Base-by-base conservation (phyloP, 2,329 filamentous ascomycete genomes). In the Calonectria fujianensis region DNA sequence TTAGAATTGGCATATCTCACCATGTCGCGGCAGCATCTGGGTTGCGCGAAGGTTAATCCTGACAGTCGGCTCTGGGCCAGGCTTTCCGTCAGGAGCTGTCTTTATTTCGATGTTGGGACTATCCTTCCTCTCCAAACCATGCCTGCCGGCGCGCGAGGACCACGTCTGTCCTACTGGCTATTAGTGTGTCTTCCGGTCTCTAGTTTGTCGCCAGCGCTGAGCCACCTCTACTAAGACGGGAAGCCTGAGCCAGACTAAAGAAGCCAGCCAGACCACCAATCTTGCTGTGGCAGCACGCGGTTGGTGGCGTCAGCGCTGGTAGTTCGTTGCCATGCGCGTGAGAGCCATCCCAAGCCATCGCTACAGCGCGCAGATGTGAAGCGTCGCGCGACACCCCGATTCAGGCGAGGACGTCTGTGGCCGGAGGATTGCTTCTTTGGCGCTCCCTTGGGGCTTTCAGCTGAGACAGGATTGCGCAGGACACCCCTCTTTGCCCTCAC, bases 1-100 rank as follows among this genome's bases (percentile, higher is more conserved):
- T 14, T 72, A 50, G 65, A 73, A 70, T 70, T 39, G 32, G 57
- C 69, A 67, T 45, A 11, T 67, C 63, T 29, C 16, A 37, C 18
- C 14, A 16, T 41, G 11, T n/a, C 29, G 37, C n/a, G 16, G 24
- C 27, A 54, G 27, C 32, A 31, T 48, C 45, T 45, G 45, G 2
- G 45, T 24, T 48, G 45, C 45, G 24, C 11, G 14, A 7, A 41
- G 29, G 57, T 29, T 16, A 20, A 54, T 64, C 27, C 35, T 50
- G 29, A 10, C 24, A 65, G 61, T 31, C 27, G 39, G 61, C 27
- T 32, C 61, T 50, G 20, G 3, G 31, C 45, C 35, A 57, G 27
- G 48, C 16, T 65, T 52, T 35, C 18, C 29, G 18, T 14, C 8
- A 39, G 16, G 16, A 65, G 3, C 18, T 65, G 61, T 64, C 29